Evolutionary conservation across 2,329 filamentous ascomycete species (phyloP).

Genomic region (Metarhizium sp.): DNA sequence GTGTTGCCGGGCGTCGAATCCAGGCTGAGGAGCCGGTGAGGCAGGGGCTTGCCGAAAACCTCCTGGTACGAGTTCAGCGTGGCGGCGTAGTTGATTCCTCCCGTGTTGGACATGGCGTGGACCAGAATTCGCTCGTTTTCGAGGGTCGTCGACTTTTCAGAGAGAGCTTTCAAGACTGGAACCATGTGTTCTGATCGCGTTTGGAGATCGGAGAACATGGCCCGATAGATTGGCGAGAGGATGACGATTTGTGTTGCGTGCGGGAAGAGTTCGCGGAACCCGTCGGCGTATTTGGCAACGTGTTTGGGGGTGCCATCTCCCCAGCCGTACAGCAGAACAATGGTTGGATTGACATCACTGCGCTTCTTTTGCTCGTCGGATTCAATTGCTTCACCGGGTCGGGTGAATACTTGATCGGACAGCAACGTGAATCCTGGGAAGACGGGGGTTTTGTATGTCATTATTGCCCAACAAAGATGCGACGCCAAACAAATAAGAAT

Average conservation of each 20-base stretch:
- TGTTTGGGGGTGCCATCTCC: slow-evolving; percentile 46
- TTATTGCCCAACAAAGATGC: background rate
- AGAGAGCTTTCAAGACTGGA: slow-evolving; percentile 30
- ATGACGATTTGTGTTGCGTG: slow-evolving; percentile 39
- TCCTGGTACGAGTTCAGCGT: slow-evolving; percentile 36
- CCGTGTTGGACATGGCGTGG: slow-evolving; percentile 50
- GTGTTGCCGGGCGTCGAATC: slow-evolving; percentile 45
- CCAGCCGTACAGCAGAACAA: slow-evolving; percentile 47
- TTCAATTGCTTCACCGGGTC: slow-evolving; percentile 21
- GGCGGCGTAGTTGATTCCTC: slow-evolving; percentile 42
- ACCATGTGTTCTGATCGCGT: slow-evolving; percentile 35
- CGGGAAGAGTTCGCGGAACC: slow-evolving; percentile 42
- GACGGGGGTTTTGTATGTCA: slow-evolving; percentile 9
- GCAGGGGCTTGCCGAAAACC: slow-evolving; percentile 27
- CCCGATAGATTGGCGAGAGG: slow-evolving; percentile 38
- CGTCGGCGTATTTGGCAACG: slow-evolving; percentile 44
- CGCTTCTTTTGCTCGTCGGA: slow-evolving; percentile 5
- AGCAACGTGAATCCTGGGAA: slow-evolving; percentile 36
- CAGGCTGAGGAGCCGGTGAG: slow-evolving; percentile 37
- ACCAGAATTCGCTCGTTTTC: slow-evolving; percentile 29
- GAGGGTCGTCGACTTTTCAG: slow-evolving; percentile 9
- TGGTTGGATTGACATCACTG: slow-evolving; percentile 27
- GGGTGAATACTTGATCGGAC: slow-evolving; percentile 37
- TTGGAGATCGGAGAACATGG: slow-evolving; percentile 32
- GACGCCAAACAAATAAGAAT: background rate